phyloP scores from a whole-genome alignment of 2,329 filamentous ascomycete species.

The Neofusicoccum parvum region DNA sequence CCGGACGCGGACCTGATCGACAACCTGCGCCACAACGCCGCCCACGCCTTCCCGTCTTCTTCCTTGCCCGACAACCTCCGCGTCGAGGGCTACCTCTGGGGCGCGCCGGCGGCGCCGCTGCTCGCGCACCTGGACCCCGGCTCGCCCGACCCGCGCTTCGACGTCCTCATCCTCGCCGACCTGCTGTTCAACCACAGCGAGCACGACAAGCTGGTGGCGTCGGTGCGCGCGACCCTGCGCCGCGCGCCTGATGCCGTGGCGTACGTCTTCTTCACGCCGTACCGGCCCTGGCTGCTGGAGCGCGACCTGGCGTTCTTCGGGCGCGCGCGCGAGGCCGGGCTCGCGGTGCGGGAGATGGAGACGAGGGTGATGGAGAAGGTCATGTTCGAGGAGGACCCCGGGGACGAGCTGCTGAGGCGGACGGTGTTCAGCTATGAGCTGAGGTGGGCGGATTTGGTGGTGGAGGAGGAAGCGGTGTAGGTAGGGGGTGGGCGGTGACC shows the following conservation, averaged over 20 bases:
- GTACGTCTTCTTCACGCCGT: conserved; percentile 91
- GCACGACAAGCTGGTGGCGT: conserved; percentile 75
- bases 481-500: background rate
- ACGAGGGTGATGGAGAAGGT: conserved; percentile 82
- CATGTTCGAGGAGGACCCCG: conserved; percentile 86
- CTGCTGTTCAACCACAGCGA: conserved; percentile 90
- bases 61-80: conserved; percentile 27
- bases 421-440: conserved; percentile 81
- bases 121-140: conserved; percentile 53
- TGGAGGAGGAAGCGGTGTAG: background rate
- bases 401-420: conserved; percentile 78
- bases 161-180: conserved; percentile 84
- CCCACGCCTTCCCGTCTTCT: conserved; percentile 9
- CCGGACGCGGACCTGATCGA: conserved; percentile 81
- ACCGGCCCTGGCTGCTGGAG: conserved; percentile 84
- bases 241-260: conserved; percentile 61
- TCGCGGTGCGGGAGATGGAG: conserved; percentile 76
- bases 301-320: conserved; percentile 89
- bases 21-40: conserved; percentile 79
- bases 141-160: conserved; percentile 56
- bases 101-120: conserved; percentile 62
- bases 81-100: conserved; percentile 79
- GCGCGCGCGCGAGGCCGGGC: conserved; percentile 62
- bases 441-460: conserved; percentile 56
- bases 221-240: conserved; percentile 68